Percentiles rank a stretch among this genome's conserved stretches.
These are phyloP conservation scores for Senecio squalidus DNA, from an alignment of 140 eudicot genomes.

Conservation along the genomic window DNA sequence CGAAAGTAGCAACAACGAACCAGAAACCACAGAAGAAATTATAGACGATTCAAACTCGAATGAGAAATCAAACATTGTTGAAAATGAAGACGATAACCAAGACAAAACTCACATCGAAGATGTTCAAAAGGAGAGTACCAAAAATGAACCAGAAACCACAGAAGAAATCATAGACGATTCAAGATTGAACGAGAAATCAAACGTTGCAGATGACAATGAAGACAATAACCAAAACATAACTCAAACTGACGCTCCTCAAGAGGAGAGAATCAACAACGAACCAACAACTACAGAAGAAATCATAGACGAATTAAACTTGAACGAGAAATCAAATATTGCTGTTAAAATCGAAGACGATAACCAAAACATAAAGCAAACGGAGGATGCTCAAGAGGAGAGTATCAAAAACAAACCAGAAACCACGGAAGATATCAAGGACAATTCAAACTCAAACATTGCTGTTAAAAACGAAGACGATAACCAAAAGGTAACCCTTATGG, in stretches of 20 bases:
- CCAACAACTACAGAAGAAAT: too few species aligned
- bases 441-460: conserved; percentile 10
- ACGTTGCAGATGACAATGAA: not conserved
- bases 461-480: conserved; percentile 17
- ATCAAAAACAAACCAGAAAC: too few species aligned
- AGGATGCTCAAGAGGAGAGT: too few species aligned
- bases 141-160: not conserved
- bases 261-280: too few species aligned
- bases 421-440: too few species aligned
- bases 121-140: not conserved
- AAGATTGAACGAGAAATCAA: not conserved
- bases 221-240: not conserved
- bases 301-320: not conserved
- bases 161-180: not conserved
- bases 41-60: too few species aligned
- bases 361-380: conserved; percentile 1
- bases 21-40: too few species aligned
- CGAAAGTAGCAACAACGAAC: too few species aligned
- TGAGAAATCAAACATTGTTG: too few species aligned
- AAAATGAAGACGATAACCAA: too few species aligned
- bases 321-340: not conserved
- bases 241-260: too few species aligned
- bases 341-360: not conserved
- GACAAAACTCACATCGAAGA: not conserved
- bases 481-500: not conserved